Evolutionary conservation across 164 flowering plant genomes (phyloP).

Genomic region (Vitis riparia): DNA sequence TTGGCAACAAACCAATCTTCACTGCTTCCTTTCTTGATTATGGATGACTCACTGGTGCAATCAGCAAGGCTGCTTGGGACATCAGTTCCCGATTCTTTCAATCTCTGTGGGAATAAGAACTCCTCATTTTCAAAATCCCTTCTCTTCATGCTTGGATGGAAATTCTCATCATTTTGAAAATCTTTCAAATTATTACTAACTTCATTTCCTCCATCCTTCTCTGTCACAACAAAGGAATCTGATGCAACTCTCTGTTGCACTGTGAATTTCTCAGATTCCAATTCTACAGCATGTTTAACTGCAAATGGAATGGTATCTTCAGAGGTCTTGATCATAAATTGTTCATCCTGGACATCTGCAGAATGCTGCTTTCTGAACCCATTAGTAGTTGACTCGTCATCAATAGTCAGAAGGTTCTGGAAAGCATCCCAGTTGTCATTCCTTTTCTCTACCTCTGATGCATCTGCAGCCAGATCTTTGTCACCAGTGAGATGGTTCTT

Average conservation of each 20-base stretch:
- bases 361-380: slow-evolving; percentile 7
- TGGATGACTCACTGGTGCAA: slow-evolving; percentile 23
- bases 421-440: slow-evolving; percentile 55
- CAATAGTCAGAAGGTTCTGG: slow-evolving; percentile 54
- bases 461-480: slow-evolving; percentile 4
- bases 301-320: slow-evolving; percentile 16
- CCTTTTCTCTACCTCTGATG: slow-evolving; percentile 21
- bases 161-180: slow-evolving; percentile 32
- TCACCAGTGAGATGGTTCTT: slow-evolving; percentile 18
- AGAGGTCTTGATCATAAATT: slow-evolving; percentile 21
- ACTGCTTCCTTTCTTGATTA: slow-evolving; percentile 29
- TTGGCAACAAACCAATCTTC: slow-evolving; percentile 52
- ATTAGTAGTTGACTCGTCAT: slow-evolving; percentile 28
- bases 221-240: slow-evolving; percentile 44
- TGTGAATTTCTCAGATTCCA: slow-evolving; percentile 31
- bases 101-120: slow-evolving; percentile 32
- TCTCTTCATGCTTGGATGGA: slow-evolving; percentile 22
- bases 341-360: slow-evolving; percentile 28
- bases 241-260: slow-evolving; percentile 25
- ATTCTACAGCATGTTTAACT: slow-evolving; percentile 10
- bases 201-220: slow-evolving; percentile 26
- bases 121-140: slow-evolving; percentile 38
- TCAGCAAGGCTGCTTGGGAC: slow-evolving; percentile 20
- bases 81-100: slow-evolving; percentile 16
- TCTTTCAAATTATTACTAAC: slow-evolving; percentile 17